phyloP scores from a whole-genome alignment of 805 yeast species.

The Nakazawaea wickerhamii region DNA sequence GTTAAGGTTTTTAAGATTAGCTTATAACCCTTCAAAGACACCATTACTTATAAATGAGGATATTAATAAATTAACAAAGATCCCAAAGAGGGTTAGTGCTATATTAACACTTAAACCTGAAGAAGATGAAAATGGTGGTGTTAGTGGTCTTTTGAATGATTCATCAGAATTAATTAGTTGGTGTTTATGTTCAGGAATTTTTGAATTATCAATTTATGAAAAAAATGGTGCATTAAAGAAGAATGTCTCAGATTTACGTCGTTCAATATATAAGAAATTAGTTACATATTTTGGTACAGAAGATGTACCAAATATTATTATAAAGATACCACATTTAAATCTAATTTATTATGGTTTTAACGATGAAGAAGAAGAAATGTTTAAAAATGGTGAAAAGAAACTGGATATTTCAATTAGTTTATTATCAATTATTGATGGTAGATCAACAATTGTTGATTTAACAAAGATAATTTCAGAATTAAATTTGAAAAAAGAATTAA shows the following conservation, averaged over 20 bases:
- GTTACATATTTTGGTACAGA: constrained; percentile 70
- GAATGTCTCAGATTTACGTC: constrained; percentile 49
- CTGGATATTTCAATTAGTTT: constrained; percentile 60
- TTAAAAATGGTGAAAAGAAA: constrained; percentile 21
- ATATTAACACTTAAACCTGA: constrained; percentile 69
- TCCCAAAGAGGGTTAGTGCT: constrained; percentile 73
- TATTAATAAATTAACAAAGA: constrained; percentile 62
- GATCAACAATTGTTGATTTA: constrained; percentile 82
- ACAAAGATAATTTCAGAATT: constrained; percentile 82
- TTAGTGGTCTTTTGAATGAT: constrained; percentile 73
- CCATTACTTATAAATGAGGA: constrained; percentile 87
- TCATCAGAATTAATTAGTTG: constrained; percentile 77
- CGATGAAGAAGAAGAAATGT: constrained; percentile 25
- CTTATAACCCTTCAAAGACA: constrained; percentile 66
- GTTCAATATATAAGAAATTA: constrained; percentile 53
- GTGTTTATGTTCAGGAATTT: constrained; percentile 86
- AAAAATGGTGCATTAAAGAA: constrained; percentile 61
- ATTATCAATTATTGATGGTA: constrained; percentile 76
- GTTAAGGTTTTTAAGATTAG: constrained; percentile 53
- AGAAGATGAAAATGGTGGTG: constrained; percentile 85
- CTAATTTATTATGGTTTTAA: constrained; percentile 37
- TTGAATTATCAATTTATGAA: constrained; percentile 70
- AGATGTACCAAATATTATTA: constrained; percentile 54
- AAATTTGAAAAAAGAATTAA: constrained; percentile 54
- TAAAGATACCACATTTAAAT: constrained; percentile 67